Conservation (phyloP, 2,329 filamentous ascomycete species). For the Periglandula ipomoeae region DNA sequence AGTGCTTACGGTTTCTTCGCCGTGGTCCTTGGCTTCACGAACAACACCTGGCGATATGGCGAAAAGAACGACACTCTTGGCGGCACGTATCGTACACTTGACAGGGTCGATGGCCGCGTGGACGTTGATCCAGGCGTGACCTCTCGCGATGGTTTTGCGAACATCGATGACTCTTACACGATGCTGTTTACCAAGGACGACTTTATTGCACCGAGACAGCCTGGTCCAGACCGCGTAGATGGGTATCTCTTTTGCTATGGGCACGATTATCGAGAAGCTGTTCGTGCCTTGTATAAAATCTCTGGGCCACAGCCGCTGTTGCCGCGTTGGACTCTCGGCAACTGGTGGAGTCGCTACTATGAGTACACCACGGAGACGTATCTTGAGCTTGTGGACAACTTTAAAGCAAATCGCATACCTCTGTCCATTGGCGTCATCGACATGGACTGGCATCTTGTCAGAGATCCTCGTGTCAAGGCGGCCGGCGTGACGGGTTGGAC, state of each 20-base stretch:
- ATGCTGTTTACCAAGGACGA: conserved; percentile 48
- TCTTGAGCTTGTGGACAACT: conserved; percentile 46
- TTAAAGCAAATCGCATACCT: conserved; percentile 40
- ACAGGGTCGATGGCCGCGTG: conserved; percentile 40
- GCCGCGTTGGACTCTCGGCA: conserved; percentile 50
- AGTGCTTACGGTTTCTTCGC: conserved; percentile 38
- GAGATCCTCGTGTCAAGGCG: conserved; percentile 31
- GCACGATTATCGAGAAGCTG: conserved; percentile 43
- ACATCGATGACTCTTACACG: conserved; percentile 43
- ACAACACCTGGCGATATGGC: conserved; percentile 40
- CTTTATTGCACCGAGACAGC: conserved; percentile 37
- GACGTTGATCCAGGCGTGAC: conserved; percentile 41
- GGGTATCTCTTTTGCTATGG: conserved; percentile 53
- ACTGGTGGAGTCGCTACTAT: conserved; percentile 59
- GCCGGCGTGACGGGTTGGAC: conserved; percentile 41
- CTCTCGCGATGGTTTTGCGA: conserved; percentile 39
- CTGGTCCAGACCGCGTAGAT: conserved; percentile 36
- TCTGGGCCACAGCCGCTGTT: conserved; percentile 47
- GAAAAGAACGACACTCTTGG: conserved; percentile 30
- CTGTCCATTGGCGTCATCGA: conserved; percentile 52
- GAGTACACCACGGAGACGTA: conserved; percentile 48
- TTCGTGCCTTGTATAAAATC: conserved; percentile 44
- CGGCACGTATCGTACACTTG: conserved; percentile 45
- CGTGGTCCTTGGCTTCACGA: conserved; percentile 30
- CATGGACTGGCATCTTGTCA: conserved; percentile 58